Conservation (phyloP, 1,284 basidiomycete genomes). For the Cerrena zonata region DNA sequence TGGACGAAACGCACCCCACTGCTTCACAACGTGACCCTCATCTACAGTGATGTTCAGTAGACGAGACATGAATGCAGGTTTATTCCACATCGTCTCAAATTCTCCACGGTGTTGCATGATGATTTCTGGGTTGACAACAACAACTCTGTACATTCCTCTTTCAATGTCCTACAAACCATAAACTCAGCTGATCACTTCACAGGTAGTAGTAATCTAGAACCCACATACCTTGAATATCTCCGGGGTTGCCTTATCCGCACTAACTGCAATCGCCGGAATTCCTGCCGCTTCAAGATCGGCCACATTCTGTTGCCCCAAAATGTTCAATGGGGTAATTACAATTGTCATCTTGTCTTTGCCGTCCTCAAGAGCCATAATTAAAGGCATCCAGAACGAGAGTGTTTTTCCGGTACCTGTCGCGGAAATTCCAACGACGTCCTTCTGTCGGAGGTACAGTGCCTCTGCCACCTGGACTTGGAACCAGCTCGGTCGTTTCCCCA, state of each 20-base stretch:
- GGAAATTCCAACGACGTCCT: constrained; percentile 21
- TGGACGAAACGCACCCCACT: constrained; percentile 30
- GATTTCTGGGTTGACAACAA: constrained; percentile 31
- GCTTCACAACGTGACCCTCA: constrained; percentile 33
- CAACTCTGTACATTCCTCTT: constrained; percentile 22
- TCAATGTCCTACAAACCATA: constrained; percentile 24
- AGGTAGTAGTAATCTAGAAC: not conserved
- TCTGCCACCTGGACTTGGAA: constrained; percentile 12
- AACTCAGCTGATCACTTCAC: not conserved
- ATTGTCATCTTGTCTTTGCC: constrained; percentile 20
- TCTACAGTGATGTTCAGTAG: constrained; percentile 30
- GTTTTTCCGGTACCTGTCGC: constrained; percentile 27
- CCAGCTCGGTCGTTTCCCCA: not conserved
- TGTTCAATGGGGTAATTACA: constrained; percentile 25
- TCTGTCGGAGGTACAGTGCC: constrained; percentile 9
- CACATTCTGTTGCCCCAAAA: constrained; percentile 22
- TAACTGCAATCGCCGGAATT: constrained; percentile 19
- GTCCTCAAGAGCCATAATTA: constrained; percentile 16
- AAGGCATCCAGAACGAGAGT: constrained; percentile 27
- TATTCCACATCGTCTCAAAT: constrained; percentile 24
- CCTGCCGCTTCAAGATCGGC: constrained; percentile 11
- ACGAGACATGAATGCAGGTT: constrained; percentile 18
- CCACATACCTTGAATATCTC: constrained; percentile 18
- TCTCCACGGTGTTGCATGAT: constrained; percentile 19
- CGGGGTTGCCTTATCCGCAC: constrained; percentile 14